Conservation (phyloP, 345 rosid genomes). For the Aurinia saxatilis region DNA sequence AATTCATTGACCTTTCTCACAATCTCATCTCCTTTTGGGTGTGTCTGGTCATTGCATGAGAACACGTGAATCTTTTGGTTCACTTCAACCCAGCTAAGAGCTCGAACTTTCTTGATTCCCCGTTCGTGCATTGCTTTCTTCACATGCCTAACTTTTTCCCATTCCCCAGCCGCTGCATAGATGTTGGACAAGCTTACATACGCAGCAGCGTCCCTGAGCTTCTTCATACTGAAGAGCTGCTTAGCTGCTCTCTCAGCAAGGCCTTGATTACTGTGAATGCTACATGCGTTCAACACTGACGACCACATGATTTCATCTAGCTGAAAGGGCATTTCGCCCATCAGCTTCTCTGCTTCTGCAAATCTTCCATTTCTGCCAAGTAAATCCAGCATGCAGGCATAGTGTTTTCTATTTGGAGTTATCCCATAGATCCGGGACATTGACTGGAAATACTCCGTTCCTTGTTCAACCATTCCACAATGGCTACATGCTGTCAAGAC, state of each 20-base stretch:
- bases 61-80: slow-evolving; percentile 53
- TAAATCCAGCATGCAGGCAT: slow-evolving; percentile 58
- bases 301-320: slow-evolving; percentile 89
- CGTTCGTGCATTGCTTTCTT: slow-evolving; percentile 80
- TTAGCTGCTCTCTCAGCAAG: slow-evolving; percentile 66
- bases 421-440: slow-evolving; percentile 49
- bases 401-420: slow-evolving; percentile 63
- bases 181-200: slow-evolving; percentile 84
- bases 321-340: slow-evolving; percentile 62
- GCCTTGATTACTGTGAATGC: slow-evolving; percentile 72
- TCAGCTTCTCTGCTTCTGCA: slow-evolving; percentile 57
- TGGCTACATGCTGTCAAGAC: slow-evolving; percentile 82
- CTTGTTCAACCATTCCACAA: slow-evolving; percentile 72
- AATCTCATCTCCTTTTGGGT: slow-evolving; percentile 51
- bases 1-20: slow-evolving; percentile 42
- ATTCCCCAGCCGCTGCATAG: slow-evolving; percentile 59
- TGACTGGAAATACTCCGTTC: slow-evolving; percentile 44
- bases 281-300: slow-evolving; percentile 73
- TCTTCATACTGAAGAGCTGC: slow-evolving; percentile 56
- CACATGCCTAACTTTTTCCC: slow-evolving; percentile 61
- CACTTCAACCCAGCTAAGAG: slow-evolving; percentile 84
- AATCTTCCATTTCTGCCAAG: slow-evolving; percentile 63
- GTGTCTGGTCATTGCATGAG: slow-evolving; percentile 54
- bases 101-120: slow-evolving; percentile 63
- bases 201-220: slow-evolving; percentile 74